Percentiles rank a stretch among this genome's conserved stretches.
These are phyloP conservation scores for Medakamo hakoo DNA, from an alignment of 139 green algal species.

Conservation along the genomic window DNA sequence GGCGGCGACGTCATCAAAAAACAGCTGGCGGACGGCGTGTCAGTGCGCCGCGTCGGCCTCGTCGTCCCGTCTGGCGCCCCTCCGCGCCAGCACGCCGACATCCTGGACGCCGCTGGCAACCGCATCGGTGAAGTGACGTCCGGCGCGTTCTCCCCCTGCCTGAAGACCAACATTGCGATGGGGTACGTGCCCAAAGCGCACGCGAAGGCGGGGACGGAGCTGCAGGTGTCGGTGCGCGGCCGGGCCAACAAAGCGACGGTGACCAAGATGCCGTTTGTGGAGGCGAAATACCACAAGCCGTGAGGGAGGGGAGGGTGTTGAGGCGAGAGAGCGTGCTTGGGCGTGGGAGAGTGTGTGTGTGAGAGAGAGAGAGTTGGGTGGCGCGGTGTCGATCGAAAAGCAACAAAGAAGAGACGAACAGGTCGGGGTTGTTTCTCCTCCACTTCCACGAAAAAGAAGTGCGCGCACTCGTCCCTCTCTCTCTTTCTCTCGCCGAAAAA, in stretches of 20 bases:
- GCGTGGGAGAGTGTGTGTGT: neutral
- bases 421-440: too few species aligned
- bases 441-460: too few species aligned
- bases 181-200: conserved; percentile 84
- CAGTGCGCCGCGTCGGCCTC: conserved; percentile 75
- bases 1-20: conserved; percentile 85
- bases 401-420: too few species aligned
- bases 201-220: conserved; percentile 80
- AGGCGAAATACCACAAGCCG: conserved; percentile 61
- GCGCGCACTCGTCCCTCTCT: too few species aligned
- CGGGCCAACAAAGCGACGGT: conserved; percentile 66
- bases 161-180: conserved; percentile 99
- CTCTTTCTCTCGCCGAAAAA: too few species aligned
- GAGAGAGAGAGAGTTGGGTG: neutral
- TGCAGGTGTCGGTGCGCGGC: conserved; percentile 88
- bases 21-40: conserved; percentile 78
- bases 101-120: conserved; percentile 55
- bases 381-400: too few species aligned
- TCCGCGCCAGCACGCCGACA: conserved; percentile 52
- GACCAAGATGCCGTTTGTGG: conserved; percentile 98
- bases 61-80: conserved; percentile 65
- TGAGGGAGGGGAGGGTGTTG: too few species aligned
- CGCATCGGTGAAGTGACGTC: conserved; percentile 71
- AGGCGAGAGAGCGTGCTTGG: neutral
- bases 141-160: conserved; percentile 80